phyloP scores from a whole-genome alignment of 1,284 basidiomycete species.

The Pyrrhoderma lamaoense region DNA sequence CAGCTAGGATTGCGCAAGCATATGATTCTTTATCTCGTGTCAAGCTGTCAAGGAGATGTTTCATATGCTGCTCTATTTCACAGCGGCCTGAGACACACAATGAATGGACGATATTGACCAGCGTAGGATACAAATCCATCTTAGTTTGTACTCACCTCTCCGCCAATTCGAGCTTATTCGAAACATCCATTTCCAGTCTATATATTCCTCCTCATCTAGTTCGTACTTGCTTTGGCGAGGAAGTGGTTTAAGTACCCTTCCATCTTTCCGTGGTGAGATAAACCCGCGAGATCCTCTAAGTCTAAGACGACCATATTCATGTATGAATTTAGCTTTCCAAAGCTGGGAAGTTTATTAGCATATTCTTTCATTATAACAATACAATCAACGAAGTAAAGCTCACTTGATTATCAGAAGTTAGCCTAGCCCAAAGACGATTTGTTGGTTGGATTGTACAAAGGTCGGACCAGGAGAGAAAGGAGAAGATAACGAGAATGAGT shows the following conservation, averaged over 20 bases:
- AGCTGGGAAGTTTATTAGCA: slow-evolving; percentile 31
- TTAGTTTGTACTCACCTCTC: slow-evolving; percentile 42
- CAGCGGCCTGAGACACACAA: slow-evolving; percentile 43
- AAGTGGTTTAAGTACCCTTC: slow-evolving; percentile 50
- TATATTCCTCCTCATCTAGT: slow-evolving; percentile 26
- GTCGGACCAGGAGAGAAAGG: slow-evolving; percentile 56
- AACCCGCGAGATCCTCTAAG: slow-evolving; percentile 61
- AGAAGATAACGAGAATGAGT: slow-evolving; percentile 65
- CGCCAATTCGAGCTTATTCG: slow-evolving; percentile 74
- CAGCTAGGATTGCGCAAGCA: slow-evolving; percentile 34
- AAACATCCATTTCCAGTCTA: slow-evolving; percentile 80
- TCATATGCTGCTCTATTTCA: slow-evolving; percentile 33
- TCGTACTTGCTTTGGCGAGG: slow-evolving; percentile 40
- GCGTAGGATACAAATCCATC: background rate
- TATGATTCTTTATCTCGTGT: slow-evolving; percentile 3
- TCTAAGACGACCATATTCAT: slow-evolving; percentile 55
- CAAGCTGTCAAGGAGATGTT: background rate
- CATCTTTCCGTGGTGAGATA: slow-evolving; percentile 40
- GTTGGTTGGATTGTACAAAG: slow-evolving; percentile 58
- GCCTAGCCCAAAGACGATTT: slow-evolving; percentile 57
- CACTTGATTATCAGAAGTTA: slow-evolving; percentile 54
- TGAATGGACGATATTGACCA: slow-evolving; percentile 4
- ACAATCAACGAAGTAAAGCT: background rate
- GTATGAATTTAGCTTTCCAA: slow-evolving; percentile 52
- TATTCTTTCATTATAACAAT: no score